Evolutionary conservation across 1,139 yeast genomes (phyloP), one percentile per base, ranked within the genome.

Genomic region (Yamadazyma dendronema): DNA sequence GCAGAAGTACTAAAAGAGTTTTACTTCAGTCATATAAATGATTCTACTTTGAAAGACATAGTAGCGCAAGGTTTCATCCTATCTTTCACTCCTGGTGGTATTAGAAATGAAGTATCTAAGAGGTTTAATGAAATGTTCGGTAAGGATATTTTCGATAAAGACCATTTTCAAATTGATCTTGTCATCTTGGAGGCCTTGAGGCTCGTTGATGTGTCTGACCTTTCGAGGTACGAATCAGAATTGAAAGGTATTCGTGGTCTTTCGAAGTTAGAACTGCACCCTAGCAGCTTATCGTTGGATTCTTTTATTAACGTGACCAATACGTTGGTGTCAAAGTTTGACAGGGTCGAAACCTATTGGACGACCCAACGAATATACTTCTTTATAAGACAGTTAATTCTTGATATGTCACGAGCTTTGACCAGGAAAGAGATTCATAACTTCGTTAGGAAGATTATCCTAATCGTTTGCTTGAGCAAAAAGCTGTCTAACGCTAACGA

Each of bases 21-120:
- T 14, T 13, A 8, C 8, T 8, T 12, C 11, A n/a, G 13, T 9
- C 6, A 11, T 7, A 13, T 14, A 13, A 11, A 26, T 26, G 13
- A 8, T 8, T 7, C 13, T 8, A 11, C 13, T 4, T 9, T 19
- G 3, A 16, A 17, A 14, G 31, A 19, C 15, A 10, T 24, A 3
- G 28, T 33, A 3, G 38, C 46, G 4, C 47, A 74, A 21, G 62
- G 76, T 38, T 54, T 77, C 1, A 70, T 82, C 0, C 50, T 79
- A 9, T 62, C 83, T 0, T 78, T 65, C 45, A 53, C 75, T 15
- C 34, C 55, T 11, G 59, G 62, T 17, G 82, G 83, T 0, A 43
- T 59, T 1, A 56, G 73, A 28, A 65, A 65, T 36, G 56, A 57
- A 1, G 53, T 76, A 0, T 67, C 65, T 31, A 59, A 53, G 2